A percentile compares a stretch with the other conserved stretches of the same genome.
phyloP scores from a whole-genome alignment of 2,329 filamentous ascomycete species.

The Magnaporthiopsis rhizophila region DNA sequence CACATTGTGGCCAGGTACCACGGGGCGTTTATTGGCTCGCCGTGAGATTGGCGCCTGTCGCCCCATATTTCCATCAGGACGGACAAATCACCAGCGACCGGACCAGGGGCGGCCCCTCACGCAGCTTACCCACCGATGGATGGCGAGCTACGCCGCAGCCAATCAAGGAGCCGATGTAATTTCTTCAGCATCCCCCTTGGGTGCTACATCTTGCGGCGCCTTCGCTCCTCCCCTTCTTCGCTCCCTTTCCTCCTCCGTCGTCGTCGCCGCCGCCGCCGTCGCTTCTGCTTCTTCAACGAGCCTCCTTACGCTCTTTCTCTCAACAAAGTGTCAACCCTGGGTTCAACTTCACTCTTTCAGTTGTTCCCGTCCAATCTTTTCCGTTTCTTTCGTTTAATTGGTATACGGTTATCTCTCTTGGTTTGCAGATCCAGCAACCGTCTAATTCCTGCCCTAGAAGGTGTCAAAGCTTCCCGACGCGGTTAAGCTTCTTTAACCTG shows the following conservation, averaged over 20 bases:
- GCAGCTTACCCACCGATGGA: neutral
- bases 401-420: slow-evolving; percentile 7
- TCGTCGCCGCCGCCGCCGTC: neutral
- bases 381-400: slow-evolving; percentile 10
- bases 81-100: slow-evolving; percentile 2
- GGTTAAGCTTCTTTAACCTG: neutral
- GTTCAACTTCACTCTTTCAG: slow-evolving; percentile 40
- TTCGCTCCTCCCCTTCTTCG: slow-evolving; percentile 31
- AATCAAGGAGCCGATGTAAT: slow-evolving; percentile 1
- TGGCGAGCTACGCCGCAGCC: neutral
- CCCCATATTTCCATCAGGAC: neutral
- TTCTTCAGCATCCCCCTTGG: neutral
- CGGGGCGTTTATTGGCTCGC: neutral
- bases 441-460: neutral
- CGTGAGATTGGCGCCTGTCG: slow-evolving; percentile 3
- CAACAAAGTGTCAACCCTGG: slow-evolving; percentile 18
- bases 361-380: slow-evolving; percentile 39
- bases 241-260: slow-evolving; percentile 2
- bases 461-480: neutral
- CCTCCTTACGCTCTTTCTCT: neutral
- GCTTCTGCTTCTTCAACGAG: slow-evolving; percentile 1
- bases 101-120: neutral
- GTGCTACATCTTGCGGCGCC: slow-evolving; percentile 5
- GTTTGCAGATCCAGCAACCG: neutral
- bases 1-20: neutral